phyloP scores from a whole-genome alignment of 495 filamentous ascomycete species.

The Cairneyella variabilis region DNA sequence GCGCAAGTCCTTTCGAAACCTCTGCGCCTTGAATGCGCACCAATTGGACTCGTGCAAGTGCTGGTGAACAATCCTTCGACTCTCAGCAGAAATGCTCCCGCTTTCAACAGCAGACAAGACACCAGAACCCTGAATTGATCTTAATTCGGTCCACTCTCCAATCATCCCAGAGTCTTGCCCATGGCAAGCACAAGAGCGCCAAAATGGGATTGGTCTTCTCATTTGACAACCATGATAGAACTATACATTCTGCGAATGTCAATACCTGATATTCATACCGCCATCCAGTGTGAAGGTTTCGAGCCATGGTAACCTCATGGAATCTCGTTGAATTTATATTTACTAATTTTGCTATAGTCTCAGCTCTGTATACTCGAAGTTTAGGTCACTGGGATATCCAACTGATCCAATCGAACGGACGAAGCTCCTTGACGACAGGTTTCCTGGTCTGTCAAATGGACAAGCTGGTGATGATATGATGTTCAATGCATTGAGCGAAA shows the following conservation, averaged over 20 bases:
- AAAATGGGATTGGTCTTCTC: conserved; percentile 20
- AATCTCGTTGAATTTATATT: not conserved
- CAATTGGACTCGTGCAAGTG: too few species aligned
- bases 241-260: conserved; percentile 16
- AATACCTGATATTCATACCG: conserved; percentile 20
- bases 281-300: conserved; percentile 19
- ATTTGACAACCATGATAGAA: conserved; percentile 19
- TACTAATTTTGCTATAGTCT: conserved; percentile 7
- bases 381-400: conserved; percentile 13
- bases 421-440: conserved; percentile 6
- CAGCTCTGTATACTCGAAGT: conserved; percentile 18
- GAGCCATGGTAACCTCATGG: conserved; percentile 13
- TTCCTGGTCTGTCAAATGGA: not conserved
- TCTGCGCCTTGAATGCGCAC: too few species aligned
- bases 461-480: not conserved
- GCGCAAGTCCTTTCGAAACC: too few species aligned
- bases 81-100: too few species aligned
- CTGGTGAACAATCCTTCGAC: too few species aligned
- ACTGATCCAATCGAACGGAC: conserved; percentile 14
- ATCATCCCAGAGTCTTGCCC: too few species aligned
- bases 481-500: conserved; percentile 2
- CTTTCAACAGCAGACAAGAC: too few species aligned
- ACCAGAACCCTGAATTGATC: too few species aligned
- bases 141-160: too few species aligned
- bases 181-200: not conserved